Base-by-base conservation (phyloP, 495 filamentous ascomycete genomes). In the Niebla homalea region DNA sequence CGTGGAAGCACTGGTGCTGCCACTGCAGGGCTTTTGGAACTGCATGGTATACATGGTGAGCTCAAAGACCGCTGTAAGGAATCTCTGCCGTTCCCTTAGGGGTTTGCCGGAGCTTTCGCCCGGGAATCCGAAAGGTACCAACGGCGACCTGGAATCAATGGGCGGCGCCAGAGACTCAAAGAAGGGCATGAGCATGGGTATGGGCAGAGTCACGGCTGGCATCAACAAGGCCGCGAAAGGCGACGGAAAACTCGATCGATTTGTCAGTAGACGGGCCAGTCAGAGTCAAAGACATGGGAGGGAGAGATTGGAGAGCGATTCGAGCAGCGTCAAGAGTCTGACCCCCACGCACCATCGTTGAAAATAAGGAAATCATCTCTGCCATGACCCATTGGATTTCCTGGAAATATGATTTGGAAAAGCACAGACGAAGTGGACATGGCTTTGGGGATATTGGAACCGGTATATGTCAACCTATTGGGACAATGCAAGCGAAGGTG, bases 1-100 rank as follows among this genome's bases (percentile, higher is more conserved):
- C 49, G 73, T 79, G 41, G 78, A 81, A 22, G 78, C 83, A 1
- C 73, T 88, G 42, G 86, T 93, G 0, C 71, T 93, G 19, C 88
- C 88, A 0, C 69, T 89, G 0, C 88, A 93, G 59, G 88, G 88
- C 2, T 89, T 92, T 57, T 90, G 86, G 83, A 94, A 93, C 57
- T 77, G 78, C 18, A 60, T 87, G 46, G 87, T 94, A 49, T 94
- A 93, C 64, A 62, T 79, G 12, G 78, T 77, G 18, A 87, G 85
- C 3, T 75, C 72, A 4, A 69, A 65, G 60, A 64, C 58, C 4
- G 58, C 58, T 0, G 54, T 48, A 16, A 36, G 46, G 1, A 46
- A 52, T 10, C 36, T 60, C 1, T 54, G 44, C 37, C 49, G 54
- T 21, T 36, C 43, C 0, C 18, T 49, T n/a, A 32, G 21, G 15